Evolutionary conservation across 2,329 filamentous ascomycete genomes (phyloP), one percentile per base, ranked within the genome.

Genomic region (Talaromyces funiculosus): DNA sequence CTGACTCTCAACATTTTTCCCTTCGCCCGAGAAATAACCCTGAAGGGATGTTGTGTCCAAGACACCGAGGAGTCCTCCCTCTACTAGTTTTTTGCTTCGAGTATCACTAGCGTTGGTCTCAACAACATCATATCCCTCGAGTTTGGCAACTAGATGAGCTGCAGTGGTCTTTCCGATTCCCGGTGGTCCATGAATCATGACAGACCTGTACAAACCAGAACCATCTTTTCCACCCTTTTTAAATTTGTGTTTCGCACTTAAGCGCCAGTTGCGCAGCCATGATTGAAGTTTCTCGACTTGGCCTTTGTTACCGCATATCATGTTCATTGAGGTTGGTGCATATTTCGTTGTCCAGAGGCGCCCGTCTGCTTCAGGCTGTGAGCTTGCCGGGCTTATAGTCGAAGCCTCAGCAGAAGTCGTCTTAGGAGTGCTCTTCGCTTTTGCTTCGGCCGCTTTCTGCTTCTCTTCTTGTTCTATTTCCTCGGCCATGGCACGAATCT

Each of bases 131-230:
- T 91, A 97, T 1, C 93, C 92, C 71, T 96, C 92, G 20, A 97
- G 78, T 69, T 92, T 95, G 0, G 94, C 93, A 16, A 96, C 90
- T 31, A 99, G 81, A 78, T 99, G 94, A 24, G 94, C 94, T 54
- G 95, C 91, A 33, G 94, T 99, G 2, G 94, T 99, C 77, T 99
- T 99, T 67, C 94, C 94, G 66, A 99, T 96, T 18, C 94, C 94
- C 31, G 94, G 94, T 16, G 94, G 93, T 0, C 94, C 94, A 66
- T 95, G 92, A 59, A 99, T 88, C 72, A 97, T 96, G 65, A 97
- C 87, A n/a, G 93, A 90, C 64, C 94, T 87, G 68, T 89, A 90
- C 0, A 83, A 82, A 35, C 93, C 93, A 72, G 87, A 87, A 1
- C 92, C 94, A 74, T 97, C 92, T 9, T 89, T 82, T 0, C 94